Evolutionary conservation across 2,329 filamentous ascomycete species (phyloP).

Genomic region (Ceratocystis smalleyi): DNA sequence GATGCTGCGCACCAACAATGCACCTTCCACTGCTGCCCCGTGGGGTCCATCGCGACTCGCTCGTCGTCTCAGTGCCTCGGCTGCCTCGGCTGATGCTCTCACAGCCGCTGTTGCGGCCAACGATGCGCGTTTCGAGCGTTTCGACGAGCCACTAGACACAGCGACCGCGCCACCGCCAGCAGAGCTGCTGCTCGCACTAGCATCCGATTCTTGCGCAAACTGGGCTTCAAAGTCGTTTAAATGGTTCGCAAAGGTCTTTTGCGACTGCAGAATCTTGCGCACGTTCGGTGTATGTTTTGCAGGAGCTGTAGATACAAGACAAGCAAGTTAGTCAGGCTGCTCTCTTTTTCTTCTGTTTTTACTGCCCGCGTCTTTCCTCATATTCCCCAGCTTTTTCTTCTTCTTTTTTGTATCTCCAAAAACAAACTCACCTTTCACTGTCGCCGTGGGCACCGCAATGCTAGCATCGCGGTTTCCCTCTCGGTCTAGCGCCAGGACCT

Average conservation of each 20-base stretch:
- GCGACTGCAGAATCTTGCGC: constrained; percentile 60
- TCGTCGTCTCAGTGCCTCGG: background rate
- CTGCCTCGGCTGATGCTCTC: constrained; percentile 15
- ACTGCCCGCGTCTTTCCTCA: background rate
- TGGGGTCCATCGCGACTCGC: background rate
- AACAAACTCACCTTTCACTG: constrained; percentile 28
- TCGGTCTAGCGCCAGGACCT: constrained; percentile 66
- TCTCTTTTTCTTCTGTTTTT: background rate
- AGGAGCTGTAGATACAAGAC: background rate
- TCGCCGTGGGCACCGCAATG: constrained; percentile 48
- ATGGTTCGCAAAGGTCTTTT: constrained; percentile 73
- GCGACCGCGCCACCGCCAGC: background rate
- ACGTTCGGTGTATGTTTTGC: constrained; percentile 51
- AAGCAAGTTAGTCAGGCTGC: background rate
- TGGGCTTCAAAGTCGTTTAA: constrained; percentile 63
- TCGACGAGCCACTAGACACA: constrained; percentile 4
- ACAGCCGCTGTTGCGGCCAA: constrained; percentile 25
- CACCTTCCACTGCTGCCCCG: background rate
- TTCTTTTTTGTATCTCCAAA: background rate
- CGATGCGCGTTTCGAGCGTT: constrained; percentile 9
- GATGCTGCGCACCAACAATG: background rate
- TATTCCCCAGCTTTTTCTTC: background rate
- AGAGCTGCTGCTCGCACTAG: constrained; percentile 3
- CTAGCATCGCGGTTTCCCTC: constrained; percentile 59
- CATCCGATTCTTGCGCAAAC: constrained; percentile 25